Base-by-base conservation (phyloP, 2,329 filamentous ascomycete species). In the Alternaria triticina region DNA sequence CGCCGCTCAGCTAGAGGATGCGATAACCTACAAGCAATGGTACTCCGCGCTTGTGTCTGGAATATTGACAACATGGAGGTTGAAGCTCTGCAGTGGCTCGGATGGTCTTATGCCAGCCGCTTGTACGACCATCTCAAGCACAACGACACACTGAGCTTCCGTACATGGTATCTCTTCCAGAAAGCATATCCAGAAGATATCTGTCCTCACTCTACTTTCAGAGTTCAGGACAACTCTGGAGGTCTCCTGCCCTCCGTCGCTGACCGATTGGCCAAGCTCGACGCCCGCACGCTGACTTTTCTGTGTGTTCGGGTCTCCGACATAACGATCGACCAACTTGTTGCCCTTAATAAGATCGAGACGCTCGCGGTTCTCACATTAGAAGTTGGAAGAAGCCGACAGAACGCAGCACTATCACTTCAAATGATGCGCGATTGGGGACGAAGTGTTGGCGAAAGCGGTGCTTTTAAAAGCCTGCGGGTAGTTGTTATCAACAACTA, bases 281-380 rank as follows among this genome's bases (percentile, higher is more conserved):
- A 71, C 1, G 45, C 58, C 22, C 45, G 60, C 47, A 59, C 60
- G 15, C n/a, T 73, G 15, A 68, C 71, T 5, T 67, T 71, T 23
- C 69, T 76, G 25, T 68, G 66, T 20, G 59, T 76, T 4, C 63
- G 52, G 5, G 47, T 61, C 12, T 51, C 66, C 13, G 20, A 40
- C 9, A 49, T 75, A 4, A 61, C 45, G 1, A 36, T 54, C n/a
- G 51, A 59, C 3, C 49, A 75, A 57, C 64, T 75, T 6, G 64
- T 68, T 22, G 36, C 50, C 2, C 59, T 76, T 2, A 57, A 64
- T 15, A 62, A 66, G 20, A 55, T 76, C 15, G 33, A 65, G 0
- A 71, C 65, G 22, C 65, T 76, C 12, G 67, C 65, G 3, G 64
- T 65, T 5, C 62, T 76, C 5, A 33, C 65, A 3, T 55, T 76